Evolutionary conservation across 352 stramenopile species (phyloP).

Genomic region (Globisporangium heterothallicum): DNA sequence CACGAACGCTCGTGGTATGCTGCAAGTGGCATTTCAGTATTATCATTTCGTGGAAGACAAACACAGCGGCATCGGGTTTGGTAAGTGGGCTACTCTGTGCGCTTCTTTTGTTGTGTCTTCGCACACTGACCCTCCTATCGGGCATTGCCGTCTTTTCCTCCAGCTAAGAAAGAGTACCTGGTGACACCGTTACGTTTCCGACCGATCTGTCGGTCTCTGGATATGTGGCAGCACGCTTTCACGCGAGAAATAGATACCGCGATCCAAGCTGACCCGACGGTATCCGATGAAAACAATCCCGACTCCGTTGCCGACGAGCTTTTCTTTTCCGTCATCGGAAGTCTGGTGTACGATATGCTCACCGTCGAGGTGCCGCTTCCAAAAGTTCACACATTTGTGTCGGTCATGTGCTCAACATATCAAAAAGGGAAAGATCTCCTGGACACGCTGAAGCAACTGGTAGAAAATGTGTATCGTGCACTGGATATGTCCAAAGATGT

Average conservation of each 20-base stretch:
- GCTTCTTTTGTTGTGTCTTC: background rate
- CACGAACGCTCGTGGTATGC: slow-evolving; percentile 66
- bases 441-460: slow-evolving; percentile 70
- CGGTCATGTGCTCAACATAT: slow-evolving; percentile 81
- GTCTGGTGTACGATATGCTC: slow-evolving; percentile 83
- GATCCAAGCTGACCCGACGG: slow-evolving; percentile 30
- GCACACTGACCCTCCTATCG: background rate
- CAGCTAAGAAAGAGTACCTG: slow-evolving; percentile 81
- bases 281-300: slow-evolving; percentile 22
- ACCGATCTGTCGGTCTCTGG: slow-evolving; percentile 68
- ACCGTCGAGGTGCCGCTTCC: slow-evolving; percentile 66
- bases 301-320: slow-evolving; percentile 54
- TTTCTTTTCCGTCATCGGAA: slow-evolving; percentile 81
- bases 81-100: slow-evolving; percentile 22
- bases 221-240: slow-evolving; percentile 85
- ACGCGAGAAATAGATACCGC: slow-evolving; percentile 67
- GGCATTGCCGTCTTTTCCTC: background rate
- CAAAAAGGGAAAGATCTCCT: slow-evolving; percentile 64
- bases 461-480: slow-evolving; percentile 74
- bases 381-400: slow-evolving; percentile 75
- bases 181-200: slow-evolving; percentile 50
- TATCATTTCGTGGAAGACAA: slow-evolving; percentile 80
- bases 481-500: slow-evolving; percentile 77
- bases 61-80: slow-evolving; percentile 63
- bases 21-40: slow-evolving; percentile 76